phyloP scores from a whole-genome alignment of 768 basidiomycete species.

The Phanerochaete sordida region DNA sequence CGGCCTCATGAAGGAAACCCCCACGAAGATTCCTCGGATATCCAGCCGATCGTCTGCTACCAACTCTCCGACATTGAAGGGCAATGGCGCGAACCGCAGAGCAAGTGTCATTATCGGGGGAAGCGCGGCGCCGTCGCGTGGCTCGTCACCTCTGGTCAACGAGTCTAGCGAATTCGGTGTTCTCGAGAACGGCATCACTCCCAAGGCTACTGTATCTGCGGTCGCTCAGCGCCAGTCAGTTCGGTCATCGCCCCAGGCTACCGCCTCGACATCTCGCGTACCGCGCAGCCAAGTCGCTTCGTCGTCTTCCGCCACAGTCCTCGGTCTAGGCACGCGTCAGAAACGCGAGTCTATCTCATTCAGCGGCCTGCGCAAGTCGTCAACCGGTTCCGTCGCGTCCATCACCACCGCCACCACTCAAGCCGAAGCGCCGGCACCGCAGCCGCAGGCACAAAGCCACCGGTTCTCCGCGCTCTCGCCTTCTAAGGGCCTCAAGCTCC shows the following conservation, averaged over 20 bases:
- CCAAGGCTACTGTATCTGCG: slow-evolving; percentile 41
- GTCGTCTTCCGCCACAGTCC: slow-evolving; percentile 39
- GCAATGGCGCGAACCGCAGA: slow-evolving; percentile 47
- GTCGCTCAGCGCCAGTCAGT: slow-evolving; percentile 50
- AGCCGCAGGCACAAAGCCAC: slow-evolving; percentile 39
- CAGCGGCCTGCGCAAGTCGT: slow-evolving; percentile 75
- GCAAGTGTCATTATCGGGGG: slow-evolving; percentile 51
- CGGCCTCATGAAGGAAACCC: slow-evolving; percentile 72
- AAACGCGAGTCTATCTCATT: slow-evolving; percentile 82
- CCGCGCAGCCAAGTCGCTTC: slow-evolving; percentile 58
- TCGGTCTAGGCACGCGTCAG: slow-evolving; percentile 55
- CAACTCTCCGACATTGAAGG: slow-evolving; percentile 66
- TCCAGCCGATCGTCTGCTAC: slow-evolving; percentile 79
- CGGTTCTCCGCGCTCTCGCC: slow-evolving; percentile 84
- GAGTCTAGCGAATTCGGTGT: slow-evolving; percentile 73
- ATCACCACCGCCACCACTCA: slow-evolving; percentile 45
- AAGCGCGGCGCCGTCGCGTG: slow-evolving; percentile 47
- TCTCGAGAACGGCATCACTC: slow-evolving; percentile 56
- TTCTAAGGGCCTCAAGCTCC: slow-evolving; percentile 76
- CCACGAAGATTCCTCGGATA: slow-evolving; percentile 91
- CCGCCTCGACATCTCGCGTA: slow-evolving; percentile 50
- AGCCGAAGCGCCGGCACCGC: slow-evolving; percentile 23
- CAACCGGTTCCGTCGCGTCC: slow-evolving; percentile 77
- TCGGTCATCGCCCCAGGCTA: slow-evolving; percentile 57
- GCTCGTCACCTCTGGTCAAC: slow-evolving; percentile 48